phyloP scores from a whole-genome alignment of 202 grass and related monocot species.

The Saccharum hybrid region DNA sequence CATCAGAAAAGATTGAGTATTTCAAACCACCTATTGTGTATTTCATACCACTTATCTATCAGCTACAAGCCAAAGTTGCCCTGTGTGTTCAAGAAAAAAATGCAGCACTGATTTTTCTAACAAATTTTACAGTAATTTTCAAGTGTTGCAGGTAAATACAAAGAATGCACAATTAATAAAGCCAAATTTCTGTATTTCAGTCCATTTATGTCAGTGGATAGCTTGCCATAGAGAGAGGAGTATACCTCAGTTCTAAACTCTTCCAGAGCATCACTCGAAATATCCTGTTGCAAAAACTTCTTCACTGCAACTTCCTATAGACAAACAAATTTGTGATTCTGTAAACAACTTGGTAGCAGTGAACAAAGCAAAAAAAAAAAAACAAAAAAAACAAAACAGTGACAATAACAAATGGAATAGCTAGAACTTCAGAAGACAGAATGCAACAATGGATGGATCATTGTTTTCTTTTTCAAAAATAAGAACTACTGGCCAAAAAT shows the following conservation, averaged over 20 bases:
- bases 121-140: background rate
- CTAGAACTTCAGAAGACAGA: constrained; percentile 21
- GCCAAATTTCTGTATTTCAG: constrained; percentile 12
- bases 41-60: background rate
- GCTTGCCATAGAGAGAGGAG: constrained; percentile 23
- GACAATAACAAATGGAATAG: background rate
- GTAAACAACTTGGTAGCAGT: background rate
- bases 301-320: constrained; percentile 98
- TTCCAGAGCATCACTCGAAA: constrained; percentile 94
- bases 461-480: background rate
- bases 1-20: background rate
- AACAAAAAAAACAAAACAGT: too few species aligned
- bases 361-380: background rate
- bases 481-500: background rate
- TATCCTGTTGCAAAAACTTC: constrained; percentile 99
- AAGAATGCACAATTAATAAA: background rate
- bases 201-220: constrained; percentile 31
- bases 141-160: constrained; percentile 1
- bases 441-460: constrained; percentile 16
- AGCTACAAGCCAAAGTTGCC: background rate
- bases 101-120: constrained; percentile 1
- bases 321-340: constrained; percentile 29
- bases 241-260: constrained; percentile 97
- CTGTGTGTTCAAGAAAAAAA: background rate
- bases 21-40: constrained; percentile 1